Evolutionary conservation across 2,329 filamentous ascomycete species (phyloP), one percentile per base, ranked within the genome.

Genomic region (Calycina herbarum): DNA sequence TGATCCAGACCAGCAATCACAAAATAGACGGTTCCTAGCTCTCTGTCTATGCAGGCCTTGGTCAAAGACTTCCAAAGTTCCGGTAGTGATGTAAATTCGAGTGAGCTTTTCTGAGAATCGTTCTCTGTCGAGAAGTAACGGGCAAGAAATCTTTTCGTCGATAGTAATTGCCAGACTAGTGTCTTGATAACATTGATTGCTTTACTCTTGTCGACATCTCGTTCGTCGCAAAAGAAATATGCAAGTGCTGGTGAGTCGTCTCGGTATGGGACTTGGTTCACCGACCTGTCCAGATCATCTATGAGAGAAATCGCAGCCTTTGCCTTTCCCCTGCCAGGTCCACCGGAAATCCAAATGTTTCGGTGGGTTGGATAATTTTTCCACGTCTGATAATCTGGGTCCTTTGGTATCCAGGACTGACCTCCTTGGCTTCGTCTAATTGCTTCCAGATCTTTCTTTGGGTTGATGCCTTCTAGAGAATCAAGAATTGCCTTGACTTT

Each of bases 361-460:
- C 45, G 40, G 31, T 61, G 42, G 29, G 59, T n/a, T 15, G 38
- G 20, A 31, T 45, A 20, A n/a, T 29, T 24, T 51, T 61, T 61
- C 59, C 59, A 61, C 29, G 24, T 27, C 5, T 48, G 40, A 42
- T 61, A 61, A 33, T 48, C 35, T 40, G 13, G 24, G 33, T 61
- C 59, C 15, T 45, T 31, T 48, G 20, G 59, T 20, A 61, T 61
- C 59, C 59, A 61, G 5, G 59, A 61, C 20, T 31, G 59, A 20
- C 38, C 45, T 17, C 59, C 59, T 61, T 61, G 59, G 27, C 38
- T 31, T 27, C 40, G 40, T n/a, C 59, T 24, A 24, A 61, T 61
- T 15, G 59, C 59, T 31, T 61, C 59, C 15, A 61, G 24, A n/a
- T 61, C 59, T 29, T 61, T 61, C 31, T 61, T 61, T 61, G 42